Conservation (phyloP, 2,329 filamentous ascomycete species). For the Dactylellina parvicollis region DNA sequence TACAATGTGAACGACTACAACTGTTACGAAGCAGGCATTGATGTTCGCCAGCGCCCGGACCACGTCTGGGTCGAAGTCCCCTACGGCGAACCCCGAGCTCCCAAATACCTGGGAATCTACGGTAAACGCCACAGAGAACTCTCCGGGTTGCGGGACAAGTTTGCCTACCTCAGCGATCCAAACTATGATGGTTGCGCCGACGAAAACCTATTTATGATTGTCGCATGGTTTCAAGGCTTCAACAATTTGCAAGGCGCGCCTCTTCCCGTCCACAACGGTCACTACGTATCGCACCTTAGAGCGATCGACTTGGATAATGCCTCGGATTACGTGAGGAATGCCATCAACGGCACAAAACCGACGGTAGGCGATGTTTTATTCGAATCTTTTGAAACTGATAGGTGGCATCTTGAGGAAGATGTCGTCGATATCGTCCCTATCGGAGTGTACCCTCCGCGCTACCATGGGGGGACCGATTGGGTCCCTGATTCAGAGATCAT, state of each 20-base stretch:
- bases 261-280: neutral
- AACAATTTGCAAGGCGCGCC: neutral
- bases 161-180: neutral
- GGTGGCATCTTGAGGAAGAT: neutral
- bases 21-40: constrained; percentile 10
- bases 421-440: neutral
- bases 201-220: neutral
- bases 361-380: neutral
- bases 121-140: neutral
- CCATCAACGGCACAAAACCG: neutral
- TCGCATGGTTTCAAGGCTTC: neutral
- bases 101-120: constrained; percentile 3
- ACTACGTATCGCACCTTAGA: neutral
- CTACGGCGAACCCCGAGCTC: neutral
- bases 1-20: neutral
- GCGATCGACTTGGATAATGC: neutral
- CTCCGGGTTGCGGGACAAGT: neutral
- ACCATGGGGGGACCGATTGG: neutral
- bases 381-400: neutral
- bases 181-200: constrained; percentile 4
- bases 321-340: neutral
- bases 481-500: neutral
- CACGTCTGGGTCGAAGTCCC: neutral
- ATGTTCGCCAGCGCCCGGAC: neutral
- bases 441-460: neutral